Evolutionary conservation across 2,329 filamentous ascomycete genomes (phyloP).

Genomic region (Alternaria ventricosa): DNA sequence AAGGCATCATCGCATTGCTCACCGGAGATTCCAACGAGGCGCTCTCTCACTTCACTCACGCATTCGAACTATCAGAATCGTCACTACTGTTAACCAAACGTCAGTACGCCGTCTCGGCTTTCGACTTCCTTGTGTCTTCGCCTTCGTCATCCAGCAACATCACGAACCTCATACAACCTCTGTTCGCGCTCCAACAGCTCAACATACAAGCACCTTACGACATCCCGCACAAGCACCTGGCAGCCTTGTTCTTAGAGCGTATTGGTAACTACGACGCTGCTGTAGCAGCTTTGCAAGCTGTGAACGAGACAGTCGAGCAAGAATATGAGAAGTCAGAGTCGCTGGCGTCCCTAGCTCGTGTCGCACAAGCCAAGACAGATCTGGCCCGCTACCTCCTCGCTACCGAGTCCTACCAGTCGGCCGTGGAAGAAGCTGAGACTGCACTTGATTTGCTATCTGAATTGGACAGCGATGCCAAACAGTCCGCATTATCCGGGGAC

Average conservation of each 20-base stretch:
- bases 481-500: conserved; percentile 65
- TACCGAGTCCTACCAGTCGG: conserved; percentile 66
- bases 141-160: conserved; percentile 60
- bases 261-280: conserved; percentile 72
- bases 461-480: conserved; percentile 57
- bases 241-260: conserved; percentile 81
- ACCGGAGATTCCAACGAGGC: conserved; percentile 79
- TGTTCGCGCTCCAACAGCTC: conserved; percentile 88
- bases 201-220: conserved; percentile 73
- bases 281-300: conserved; percentile 66
- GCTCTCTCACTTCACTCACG: conserved; percentile 85
- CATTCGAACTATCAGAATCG: conserved; percentile 88
- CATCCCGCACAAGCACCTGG: conserved; percentile 76
- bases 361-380: conserved; percentile 85
- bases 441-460: conserved; percentile 81
- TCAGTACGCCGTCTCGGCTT: conserved; percentile 80
- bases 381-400: conserved; percentile 84
- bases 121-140: conserved; percentile 76
- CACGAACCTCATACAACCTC: conserved; percentile 75
- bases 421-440: conserved; percentile 80
- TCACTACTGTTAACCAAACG: conserved; percentile 75
- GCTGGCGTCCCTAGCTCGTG: conserved; percentile 71
- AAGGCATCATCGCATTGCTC: conserved; percentile 82
- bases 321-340: conserved; percentile 88
- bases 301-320: conserved; percentile 75